Evolutionary conservation across 2,329 filamentous ascomycete genomes (phyloP).

Genomic region (Microdochium bolleyi): DNA sequence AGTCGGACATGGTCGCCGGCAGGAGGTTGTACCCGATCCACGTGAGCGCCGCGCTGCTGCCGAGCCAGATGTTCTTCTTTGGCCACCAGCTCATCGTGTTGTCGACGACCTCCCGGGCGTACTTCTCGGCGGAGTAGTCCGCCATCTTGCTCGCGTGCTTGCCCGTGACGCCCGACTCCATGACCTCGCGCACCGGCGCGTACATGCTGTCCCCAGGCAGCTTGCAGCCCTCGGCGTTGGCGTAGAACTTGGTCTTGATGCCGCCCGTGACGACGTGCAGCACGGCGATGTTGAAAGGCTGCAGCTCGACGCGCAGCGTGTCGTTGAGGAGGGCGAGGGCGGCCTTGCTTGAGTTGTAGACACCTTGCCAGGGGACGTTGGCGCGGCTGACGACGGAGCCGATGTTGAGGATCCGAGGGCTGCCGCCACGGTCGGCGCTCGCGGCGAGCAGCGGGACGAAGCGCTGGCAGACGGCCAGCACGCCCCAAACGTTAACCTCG

Average conservation of each 20-base stretch:
- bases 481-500: conserved; percentile 26
- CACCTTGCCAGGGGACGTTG: conserved; percentile 24
- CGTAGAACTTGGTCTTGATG: conserved; percentile 20
- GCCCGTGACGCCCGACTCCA: conserved; percentile 7
- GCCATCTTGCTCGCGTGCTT: conserved; percentile 2
- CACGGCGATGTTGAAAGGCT: conserved; percentile 23
- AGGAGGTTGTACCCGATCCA: conserved; percentile 6
- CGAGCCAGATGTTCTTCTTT: conserved; percentile 7
- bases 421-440: conserved; percentile 10
- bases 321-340: conserved; percentile 28
- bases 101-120: conserved; percentile 6
- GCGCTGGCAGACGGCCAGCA: conserved; percentile 27
- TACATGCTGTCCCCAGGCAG: conserved; percentile 6
- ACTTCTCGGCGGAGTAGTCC: conserved; percentile 5
- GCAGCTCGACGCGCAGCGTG: conserved; percentile 31
- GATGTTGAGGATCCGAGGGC: conserved; percentile 27
- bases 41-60: conserved; percentile 2
- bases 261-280: conserved; percentile 22
- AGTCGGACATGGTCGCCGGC: conserved; percentile 4
- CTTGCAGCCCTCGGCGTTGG: conserved; percentile 4
- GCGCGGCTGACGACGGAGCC: conserved; percentile 24
- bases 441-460: conserved; percentile 28
- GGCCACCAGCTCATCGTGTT: conserved; percentile 6
- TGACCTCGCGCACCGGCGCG: conserved; percentile 5
- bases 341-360: conserved; percentile 34